Base-by-base conservation (phyloP, 169 alveolate species). In the Fabrea salina region DNA sequence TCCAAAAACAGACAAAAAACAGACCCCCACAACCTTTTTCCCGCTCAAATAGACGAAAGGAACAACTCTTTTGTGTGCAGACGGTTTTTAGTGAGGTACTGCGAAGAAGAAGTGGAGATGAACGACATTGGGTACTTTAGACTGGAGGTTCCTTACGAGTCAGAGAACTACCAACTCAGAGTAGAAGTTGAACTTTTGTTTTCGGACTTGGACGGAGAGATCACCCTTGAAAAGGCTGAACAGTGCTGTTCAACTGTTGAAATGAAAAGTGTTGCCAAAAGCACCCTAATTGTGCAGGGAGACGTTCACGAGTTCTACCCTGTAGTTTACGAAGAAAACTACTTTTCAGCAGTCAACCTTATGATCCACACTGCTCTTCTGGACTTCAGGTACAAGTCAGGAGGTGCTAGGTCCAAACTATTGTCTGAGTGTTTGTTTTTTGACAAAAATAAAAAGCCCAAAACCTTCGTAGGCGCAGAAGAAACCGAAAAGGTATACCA, bases 101-200 rank as follows among this genome's bases (percentile, higher is more conserved):
- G 94, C 33, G 97, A 93, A 57, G 97, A 93, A 88, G 95, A 90
- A 67, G 92, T 92, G 2, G 97, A 93, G 80, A 64, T 93, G 35
- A 91, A 93, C 76, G 95, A 90, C 50, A 83, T 93, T 70, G 87
- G 94, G 33, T 86, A 83, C 75, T 93, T 93, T 72, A 83, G 95
- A 82, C 81, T 85, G 27, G 97, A 93, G 83, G 68, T 90, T 7
- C 92, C 86, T 19, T 75, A 79, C 2, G 86, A 82, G 16, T 56
- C 74, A 4, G 82, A 84, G 43, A 61, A 85, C 27, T 41, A 75
- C 7, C 83, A 81, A 47, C 43, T 89, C 41, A 47, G 44, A 61
- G 44, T 89, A 82, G 89, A 89, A 25, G 86, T 77, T 8, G 95
- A 89, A 22, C 74, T 90, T 3, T 58, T 87, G 83, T 87, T 85